A percentile compares a stretch with the other conserved stretches of the same genome.
phyloP scores from a whole-genome alignment of 495 filamentous ascomycete species.

The Neurospora sp. region DNA sequence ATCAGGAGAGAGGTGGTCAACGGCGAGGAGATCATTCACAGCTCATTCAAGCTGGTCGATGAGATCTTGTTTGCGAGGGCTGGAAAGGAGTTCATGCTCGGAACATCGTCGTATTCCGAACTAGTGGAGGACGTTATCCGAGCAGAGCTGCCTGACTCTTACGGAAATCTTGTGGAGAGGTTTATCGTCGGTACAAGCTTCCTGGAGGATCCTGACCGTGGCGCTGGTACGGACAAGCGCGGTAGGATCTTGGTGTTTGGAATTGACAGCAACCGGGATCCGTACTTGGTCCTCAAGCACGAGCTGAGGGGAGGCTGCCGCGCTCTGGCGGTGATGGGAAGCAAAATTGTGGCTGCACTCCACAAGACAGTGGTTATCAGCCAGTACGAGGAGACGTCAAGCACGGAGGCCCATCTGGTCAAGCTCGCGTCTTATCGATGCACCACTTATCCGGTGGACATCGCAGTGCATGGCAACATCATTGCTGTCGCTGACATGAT shows the following conservation, averaged over 20 bases:
- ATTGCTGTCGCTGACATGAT: constrained; percentile 89
- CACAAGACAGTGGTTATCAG: constrained; percentile 74
- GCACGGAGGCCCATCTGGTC: constrained; percentile 42
- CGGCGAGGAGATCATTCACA: constrained; percentile 39
- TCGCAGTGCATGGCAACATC: constrained; percentile 57
- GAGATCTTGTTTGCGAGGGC: constrained; percentile 39
- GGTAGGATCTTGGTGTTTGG: constrained; percentile 82
- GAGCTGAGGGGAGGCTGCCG: constrained; percentile 68
- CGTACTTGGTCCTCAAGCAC: constrained; percentile 56
- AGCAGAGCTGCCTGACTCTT: constrained; percentile 55
- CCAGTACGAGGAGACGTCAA: constrained; percentile 39
- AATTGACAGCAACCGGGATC: constrained; percentile 58
- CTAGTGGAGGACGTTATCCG: constrained; percentile 78
- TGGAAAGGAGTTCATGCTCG: constrained; percentile 31
- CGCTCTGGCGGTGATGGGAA: constrained; percentile 57
- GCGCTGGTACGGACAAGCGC: constrained; percentile 33
- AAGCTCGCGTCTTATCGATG: constrained; percentile 68
- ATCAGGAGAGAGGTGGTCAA: constrained; percentile 49
- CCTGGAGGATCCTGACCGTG: constrained; percentile 45
- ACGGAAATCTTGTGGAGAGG: constrained; percentile 58
- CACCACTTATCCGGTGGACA: constrained; percentile 74
- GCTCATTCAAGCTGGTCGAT: constrained; percentile 42
- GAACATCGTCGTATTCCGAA: constrained; percentile 53
- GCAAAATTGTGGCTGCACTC: constrained; percentile 73
- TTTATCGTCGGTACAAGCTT: constrained; percentile 86